Evolutionary conservation across 1,139 yeast genomes (phyloP), one percentile per base, ranked within the genome.

Genomic region (Scheffersomyces quercinus): DNA sequence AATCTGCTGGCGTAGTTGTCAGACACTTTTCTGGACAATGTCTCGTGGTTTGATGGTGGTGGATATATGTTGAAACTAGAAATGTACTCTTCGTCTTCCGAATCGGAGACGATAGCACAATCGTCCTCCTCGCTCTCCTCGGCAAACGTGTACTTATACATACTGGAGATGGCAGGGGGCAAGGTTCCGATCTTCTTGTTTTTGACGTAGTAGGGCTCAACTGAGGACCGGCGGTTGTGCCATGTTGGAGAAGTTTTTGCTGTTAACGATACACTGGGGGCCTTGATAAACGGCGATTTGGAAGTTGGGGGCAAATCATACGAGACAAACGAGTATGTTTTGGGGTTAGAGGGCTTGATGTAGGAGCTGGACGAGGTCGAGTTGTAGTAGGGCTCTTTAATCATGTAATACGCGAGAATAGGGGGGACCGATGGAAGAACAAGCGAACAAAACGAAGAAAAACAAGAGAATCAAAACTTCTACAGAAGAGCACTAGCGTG

Each of bases 351-450:
- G 6, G 45, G 42, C 39, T 44, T 44, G 29, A 44, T 29, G 15
- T 30, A 28, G 14, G 44, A 41, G 26, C 36, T 9, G n/a, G 37
- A 15, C 3, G 38, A 29, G 14, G 20, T 20, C 8, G 39, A 13
- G 20, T 11, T 11, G 26, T 45, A 45, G 40, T 45, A 45, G 8
- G 48, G 48, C 29, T 45, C 48, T 29, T 40, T 42, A 7, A 37
- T 34, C 34, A 38, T 37, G 26, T 8, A 38, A 32, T 14, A 24
- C 34, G 20, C 35, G 20, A 14, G 26, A 20, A 20, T 20, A 20
- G 5, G 26, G 24, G 35, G 13, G 35, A 31, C 20, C 35, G 35
- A 31, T 14, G 11, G 8, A 14, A 15, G 24, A 20, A 14, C 20
- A 15, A n/a, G 9, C 35, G 35, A 14, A 31, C 20, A 5, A 20